phyloP scores from a whole-genome alignment of 2,329 filamentous ascomycete genomes.

The Pochonia chlamydosporia region DNA sequence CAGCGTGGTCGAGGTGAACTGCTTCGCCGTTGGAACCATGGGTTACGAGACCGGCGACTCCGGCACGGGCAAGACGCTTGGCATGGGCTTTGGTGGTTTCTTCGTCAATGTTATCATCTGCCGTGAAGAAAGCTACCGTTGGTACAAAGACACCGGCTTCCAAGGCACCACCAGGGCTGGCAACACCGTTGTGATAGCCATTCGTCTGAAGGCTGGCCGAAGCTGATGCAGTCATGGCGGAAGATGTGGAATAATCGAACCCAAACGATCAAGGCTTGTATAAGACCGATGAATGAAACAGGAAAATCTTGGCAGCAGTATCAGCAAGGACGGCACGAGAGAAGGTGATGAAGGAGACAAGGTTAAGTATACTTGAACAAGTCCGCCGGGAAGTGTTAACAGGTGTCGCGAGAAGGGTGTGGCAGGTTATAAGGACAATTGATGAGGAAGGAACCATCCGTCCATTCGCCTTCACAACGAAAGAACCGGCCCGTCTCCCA shows the following conservation, averaged over 20 bases:
- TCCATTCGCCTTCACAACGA: not conserved
- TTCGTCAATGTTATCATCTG: constrained; percentile 50
- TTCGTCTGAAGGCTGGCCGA: constrained; percentile 1
- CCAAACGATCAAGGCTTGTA: not conserved
- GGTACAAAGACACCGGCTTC: constrained; percentile 51
- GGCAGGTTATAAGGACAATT: constrained; percentile 3
- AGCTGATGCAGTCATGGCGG: constrained; percentile 10
- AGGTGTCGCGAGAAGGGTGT: not conserved
- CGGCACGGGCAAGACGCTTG: constrained; percentile 54
- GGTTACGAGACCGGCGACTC: constrained; percentile 61
- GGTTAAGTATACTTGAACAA: too few species aligned
- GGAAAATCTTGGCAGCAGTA: too few species aligned
- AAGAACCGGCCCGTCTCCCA: too few species aligned
- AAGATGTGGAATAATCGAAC: not conserved
- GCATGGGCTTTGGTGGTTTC: constrained; percentile 45
- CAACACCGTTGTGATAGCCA: constrained; percentile 2
- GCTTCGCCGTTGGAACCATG: constrained; percentile 73
- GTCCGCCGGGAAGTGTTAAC: too few species aligned
- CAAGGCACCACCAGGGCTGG: constrained; percentile 3
- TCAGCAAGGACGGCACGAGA: too few species aligned
- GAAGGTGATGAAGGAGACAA: too few species aligned
- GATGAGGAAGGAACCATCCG: not conserved
- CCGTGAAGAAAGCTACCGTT: constrained; percentile 56
- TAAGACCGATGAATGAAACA: too few species aligned
- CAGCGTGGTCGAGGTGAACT: constrained; percentile 60